phyloP scores from a whole-genome alignment of 2,329 filamentous ascomycete genomes.

The Didymella arachidicola region DNA sequence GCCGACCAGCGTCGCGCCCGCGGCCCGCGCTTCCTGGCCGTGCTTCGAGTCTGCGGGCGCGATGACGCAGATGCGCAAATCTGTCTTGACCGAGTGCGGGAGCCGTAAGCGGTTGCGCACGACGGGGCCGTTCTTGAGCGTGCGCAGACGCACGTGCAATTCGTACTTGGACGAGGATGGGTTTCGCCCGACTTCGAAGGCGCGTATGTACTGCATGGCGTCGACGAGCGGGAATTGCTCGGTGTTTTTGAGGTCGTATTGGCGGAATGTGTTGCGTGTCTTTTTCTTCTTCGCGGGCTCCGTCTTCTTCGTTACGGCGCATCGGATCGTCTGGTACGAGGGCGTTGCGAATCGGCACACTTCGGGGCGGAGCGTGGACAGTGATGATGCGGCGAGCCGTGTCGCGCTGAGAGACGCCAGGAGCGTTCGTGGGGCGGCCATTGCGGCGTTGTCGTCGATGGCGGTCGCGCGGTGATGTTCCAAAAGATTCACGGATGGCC shows the following conservation, averaged over 20 bases:
- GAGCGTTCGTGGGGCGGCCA: constrained; percentile 48
- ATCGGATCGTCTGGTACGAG: constrained; percentile 51
- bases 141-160: constrained; percentile 80
- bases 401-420: constrained; percentile 44
- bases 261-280: constrained; percentile 70
- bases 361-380: constrained; percentile 21
- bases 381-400: constrained; percentile 28
- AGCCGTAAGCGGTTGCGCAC: constrained; percentile 88
- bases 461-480: constrained; percentile 6
- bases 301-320: constrained; percentile 50
- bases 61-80: constrained; percentile 88
- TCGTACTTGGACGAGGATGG: constrained; percentile 85
- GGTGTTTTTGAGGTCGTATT: constrained; percentile 68
- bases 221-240: constrained; percentile 85
- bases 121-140: constrained; percentile 83
- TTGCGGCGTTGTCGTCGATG: constrained; percentile 28
- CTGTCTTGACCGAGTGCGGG: constrained; percentile 87
- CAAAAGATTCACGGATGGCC: constrained; percentile 10
- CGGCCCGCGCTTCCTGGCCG: constrained; percentile 75
- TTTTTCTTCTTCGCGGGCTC: constrained; percentile 63
- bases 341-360: constrained; percentile 37
- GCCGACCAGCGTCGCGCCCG: constrained; percentile 83
- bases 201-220: constrained; percentile 94
- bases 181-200: constrained; percentile 85
- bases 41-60: constrained; percentile 80